Evolutionary conservation across 768 basidiomycete species (phyloP), one percentile per base, ranked within the genome.

Genomic region (Phallus indusiatus): DNA sequence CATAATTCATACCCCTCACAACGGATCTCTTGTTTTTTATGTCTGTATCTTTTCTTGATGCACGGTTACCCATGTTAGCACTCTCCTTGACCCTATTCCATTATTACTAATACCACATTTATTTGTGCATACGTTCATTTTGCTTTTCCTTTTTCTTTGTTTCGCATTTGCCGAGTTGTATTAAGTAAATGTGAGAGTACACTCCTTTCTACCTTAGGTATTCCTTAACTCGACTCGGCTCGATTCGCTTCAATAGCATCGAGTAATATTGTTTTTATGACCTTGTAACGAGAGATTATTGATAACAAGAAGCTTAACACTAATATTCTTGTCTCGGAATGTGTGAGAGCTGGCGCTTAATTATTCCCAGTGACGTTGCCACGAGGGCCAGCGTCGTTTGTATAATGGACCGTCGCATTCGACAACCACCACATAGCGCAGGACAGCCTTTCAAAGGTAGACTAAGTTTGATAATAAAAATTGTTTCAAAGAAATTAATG

Each of bases 371-470:
- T 28, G 28, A 28, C 28, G 28, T 28, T 28, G 28, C 28, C 28
- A 28, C 28, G 28, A 28, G 28, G 28, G 28, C 28, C 28, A 28
- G 28, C 28, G 28, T 7, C 7, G 28, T 28, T 28, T 28, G 51
- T 53, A 51, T 21, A n/a, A 54, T 59, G 57, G 57, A 59, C 24
- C 57, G 57, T 64, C 78, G 79, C 67, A 86, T 87, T 62, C 81
- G 79, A 7, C 83, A 85, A 66, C 85, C 85, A 8, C 85, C 86
- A 28, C 86, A 87, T 68, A 81, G 81, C 37, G 79, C 82, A 21
- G 86, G 86, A 0, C 71, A 77, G 34, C 66, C 72, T 22, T 78
- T 81, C 60, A 71, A 80, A 66, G 83, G 83, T 63, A 69, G 21
- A 55, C 20, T 36, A 65, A 34, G 69, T 66, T 20, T 48, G 1